A percentile compares a stretch with the other conserved stretches of the same genome.
Conservation (phyloP, 208 protist species). For the Trypanosomatidae sp. region DNA sequence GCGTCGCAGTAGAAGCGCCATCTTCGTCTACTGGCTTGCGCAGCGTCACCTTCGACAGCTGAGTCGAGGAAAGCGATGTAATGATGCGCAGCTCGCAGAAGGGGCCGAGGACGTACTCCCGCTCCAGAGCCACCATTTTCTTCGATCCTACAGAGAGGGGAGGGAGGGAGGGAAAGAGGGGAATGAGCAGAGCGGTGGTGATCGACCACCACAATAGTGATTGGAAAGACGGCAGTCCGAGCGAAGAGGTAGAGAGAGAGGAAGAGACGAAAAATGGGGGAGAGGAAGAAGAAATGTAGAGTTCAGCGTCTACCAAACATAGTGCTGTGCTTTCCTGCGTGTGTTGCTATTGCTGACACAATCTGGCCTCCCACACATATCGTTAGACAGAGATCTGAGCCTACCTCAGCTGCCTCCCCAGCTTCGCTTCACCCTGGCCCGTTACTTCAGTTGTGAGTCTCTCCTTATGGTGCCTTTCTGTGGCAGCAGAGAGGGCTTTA, state of each 20-base stretch:
- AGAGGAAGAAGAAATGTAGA: background rate
- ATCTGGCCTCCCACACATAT: background rate
- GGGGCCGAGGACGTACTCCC: conserved; percentile 42
- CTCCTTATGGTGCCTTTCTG: background rate
- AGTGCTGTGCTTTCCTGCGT: background rate
- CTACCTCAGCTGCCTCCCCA: background rate
- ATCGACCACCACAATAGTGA: background rate
- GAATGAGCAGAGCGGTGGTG: background rate
- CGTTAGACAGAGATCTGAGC: background rate
- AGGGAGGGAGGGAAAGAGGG: background rate
- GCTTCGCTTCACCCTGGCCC: background rate
- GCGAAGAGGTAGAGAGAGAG: background rate
- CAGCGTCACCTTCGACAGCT: conserved; percentile 33
- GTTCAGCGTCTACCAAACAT: background rate
- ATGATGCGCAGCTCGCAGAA: conserved; percentile 59
- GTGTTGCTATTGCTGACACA: background rate
- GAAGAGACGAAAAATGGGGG: background rate
- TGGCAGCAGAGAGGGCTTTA: background rate
- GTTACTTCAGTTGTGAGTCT: background rate
- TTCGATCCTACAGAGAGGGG: background rate
- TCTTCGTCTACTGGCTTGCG: conserved; percentile 14
- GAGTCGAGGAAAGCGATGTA: conserved; percentile 19
- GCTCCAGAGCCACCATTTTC: conserved; percentile 30
- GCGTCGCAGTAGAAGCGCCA: conserved; percentile 10
- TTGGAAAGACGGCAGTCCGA: background rate